These are phyloP conservation scores for Orbilia blumenaviensis DNA, from an alignment of 2,329 filamentous ascomycete species.

Conservation along the genomic window DNA sequence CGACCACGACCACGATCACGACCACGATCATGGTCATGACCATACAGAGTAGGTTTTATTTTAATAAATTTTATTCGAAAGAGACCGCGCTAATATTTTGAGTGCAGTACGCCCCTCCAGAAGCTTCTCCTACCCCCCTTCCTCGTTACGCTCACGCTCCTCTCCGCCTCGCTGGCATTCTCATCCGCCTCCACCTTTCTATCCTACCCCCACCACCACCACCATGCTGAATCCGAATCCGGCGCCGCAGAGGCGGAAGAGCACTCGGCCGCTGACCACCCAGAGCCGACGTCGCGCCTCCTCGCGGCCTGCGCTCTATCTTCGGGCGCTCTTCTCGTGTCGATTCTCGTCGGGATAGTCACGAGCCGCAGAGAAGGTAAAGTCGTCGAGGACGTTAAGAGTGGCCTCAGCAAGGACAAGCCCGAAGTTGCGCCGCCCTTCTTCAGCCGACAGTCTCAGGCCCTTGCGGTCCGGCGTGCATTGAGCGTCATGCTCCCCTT, in stretches of 20 bases:
- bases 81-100: neutral
- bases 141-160: constrained; percentile 43
- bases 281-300: constrained; percentile 25
- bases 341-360: constrained; percentile 37
- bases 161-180: constrained; percentile 51
- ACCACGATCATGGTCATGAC: constrained; percentile 12
- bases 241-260: neutral
- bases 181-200: constrained; percentile 51
- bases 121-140: constrained; percentile 24
- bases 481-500: constrained; percentile 50
- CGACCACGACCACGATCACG: constrained; percentile 7
- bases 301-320: constrained; percentile 50
- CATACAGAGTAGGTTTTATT: constrained; percentile 24
- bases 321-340: constrained; percentile 35
- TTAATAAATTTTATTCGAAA: neutral
- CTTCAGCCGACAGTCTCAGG: constrained; percentile 20
- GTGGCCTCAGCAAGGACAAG: constrained; percentile 22
- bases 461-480: constrained; percentile 1
- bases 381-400: constrained; percentile 15
- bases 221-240: constrained; percentile 10
- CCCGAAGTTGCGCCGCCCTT: neutral
- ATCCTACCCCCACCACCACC: constrained; percentile 41
- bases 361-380: constrained; percentile 21
- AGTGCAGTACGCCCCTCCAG: constrained; percentile 4
- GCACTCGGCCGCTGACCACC: constrained; percentile 2